Evolutionary conservation across 2,329 filamentous ascomycete genomes (phyloP).

Genomic region (Anisogramma anomala): DNA sequence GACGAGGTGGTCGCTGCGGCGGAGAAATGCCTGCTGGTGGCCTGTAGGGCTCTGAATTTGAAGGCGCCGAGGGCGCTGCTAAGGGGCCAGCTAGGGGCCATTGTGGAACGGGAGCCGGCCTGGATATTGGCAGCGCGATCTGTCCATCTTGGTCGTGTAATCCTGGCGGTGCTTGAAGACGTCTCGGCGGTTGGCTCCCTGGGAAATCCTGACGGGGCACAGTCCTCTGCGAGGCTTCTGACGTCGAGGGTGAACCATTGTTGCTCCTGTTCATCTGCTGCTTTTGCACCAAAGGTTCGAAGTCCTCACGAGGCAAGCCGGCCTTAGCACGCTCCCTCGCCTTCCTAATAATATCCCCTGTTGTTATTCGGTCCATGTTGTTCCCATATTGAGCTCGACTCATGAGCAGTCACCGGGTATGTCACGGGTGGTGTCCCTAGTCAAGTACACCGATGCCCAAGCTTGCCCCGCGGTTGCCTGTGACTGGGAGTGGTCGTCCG

Average conservation of each 20-base stretch:
- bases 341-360: slow-evolving; percentile 39
- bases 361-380: slow-evolving; percentile 36
- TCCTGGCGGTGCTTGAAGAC: slow-evolving; percentile 24
- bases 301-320: slow-evolving; percentile 25
- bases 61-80: slow-evolving; percentile 22
- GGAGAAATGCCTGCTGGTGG: slow-evolving; percentile 39
- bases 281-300: slow-evolving; percentile 18
- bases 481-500: slow-evolving; percentile 6
- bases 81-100: slow-evolving; percentile 39
- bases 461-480: slow-evolving; percentile 4
- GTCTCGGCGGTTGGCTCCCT: slow-evolving; percentile 18
- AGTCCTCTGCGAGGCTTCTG: slow-evolving; percentile 21
- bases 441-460: slow-evolving; percentile 17
- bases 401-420: slow-evolving; percentile 31
- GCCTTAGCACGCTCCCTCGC: slow-evolving; percentile 42
- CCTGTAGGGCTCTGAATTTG: slow-evolving; percentile 33
- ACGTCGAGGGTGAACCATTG: slow-evolving; percentile 16
- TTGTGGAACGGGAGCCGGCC: slow-evolving; percentile 41
- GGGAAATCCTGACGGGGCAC: slow-evolving; percentile 17
- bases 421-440: slow-evolving; percentile 11
- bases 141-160: slow-evolving; percentile 28
- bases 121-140: slow-evolving; percentile 38
- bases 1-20: slow-evolving; percentile 48
- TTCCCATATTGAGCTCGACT: slow-evolving; percentile 44
- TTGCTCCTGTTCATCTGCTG: slow-evolving; percentile 18